Evolutionary conservation across 495 filamentous ascomycete genomes (phyloP).

Genomic region (Penicillium malachiteum): DNA sequence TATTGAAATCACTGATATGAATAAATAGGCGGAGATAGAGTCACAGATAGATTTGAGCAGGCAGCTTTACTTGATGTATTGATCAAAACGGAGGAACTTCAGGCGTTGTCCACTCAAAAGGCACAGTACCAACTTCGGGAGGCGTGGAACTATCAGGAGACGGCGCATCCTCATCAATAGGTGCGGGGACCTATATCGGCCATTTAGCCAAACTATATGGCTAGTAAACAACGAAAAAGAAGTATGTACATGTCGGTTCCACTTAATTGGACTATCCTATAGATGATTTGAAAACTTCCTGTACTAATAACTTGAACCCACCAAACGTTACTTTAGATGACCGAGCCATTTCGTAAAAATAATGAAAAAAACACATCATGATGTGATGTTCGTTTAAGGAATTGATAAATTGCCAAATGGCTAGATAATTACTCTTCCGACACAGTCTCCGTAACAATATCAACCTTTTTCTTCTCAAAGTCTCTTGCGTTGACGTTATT

Average conservation of each 20-base stretch:
- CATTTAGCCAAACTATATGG: too few species aligned
- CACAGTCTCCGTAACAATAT: constrained; percentile 5
- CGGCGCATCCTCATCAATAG: too few species aligned
- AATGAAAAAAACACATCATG: neutral
- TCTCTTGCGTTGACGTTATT: constrained; percentile 29
- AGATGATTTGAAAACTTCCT: too few species aligned
- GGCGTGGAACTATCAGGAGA: neutral
- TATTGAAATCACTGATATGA: neutral
- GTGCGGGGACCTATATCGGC: too few species aligned
- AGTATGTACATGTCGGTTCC: too few species aligned
- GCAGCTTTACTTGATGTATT: constrained; percentile 2
- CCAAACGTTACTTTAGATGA: too few species aligned
- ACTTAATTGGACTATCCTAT: too few species aligned
- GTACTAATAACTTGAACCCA: too few species aligned
- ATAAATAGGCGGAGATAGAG: neutral
- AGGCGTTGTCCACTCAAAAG: neutral
- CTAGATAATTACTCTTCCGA: neutral
- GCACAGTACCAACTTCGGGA: neutral
- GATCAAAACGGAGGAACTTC: neutral
- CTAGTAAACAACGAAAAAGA: too few species aligned
- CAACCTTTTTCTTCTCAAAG: constrained; percentile 14
- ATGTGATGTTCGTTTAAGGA: neutral
- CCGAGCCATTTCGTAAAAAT: neutral
- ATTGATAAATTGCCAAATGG: neutral
- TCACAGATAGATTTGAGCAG: constrained; percentile 1